Evolutionary conservation across 2,329 filamentous ascomycete genomes (phyloP), one percentile per base, ranked within the genome.

Genomic region (Colletotrichum zoysiae): DNA sequence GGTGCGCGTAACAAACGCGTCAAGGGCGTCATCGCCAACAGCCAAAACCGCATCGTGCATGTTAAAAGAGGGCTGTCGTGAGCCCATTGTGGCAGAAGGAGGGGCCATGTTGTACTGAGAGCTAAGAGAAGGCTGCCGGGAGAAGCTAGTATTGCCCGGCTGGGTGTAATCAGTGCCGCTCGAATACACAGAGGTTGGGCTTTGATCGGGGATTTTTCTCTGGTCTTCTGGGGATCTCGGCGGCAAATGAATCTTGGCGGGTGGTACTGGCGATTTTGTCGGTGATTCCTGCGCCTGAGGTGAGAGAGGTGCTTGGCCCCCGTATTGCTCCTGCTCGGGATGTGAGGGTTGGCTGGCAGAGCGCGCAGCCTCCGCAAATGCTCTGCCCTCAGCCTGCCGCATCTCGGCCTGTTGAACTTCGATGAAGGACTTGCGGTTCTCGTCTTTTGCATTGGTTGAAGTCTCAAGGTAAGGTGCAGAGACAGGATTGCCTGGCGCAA

Each of bases 1-100:
- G 3, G 93, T 92, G 35, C 94, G 91, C 7, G 83, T 79, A 4
- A 90, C 88, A 78, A 97, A 97, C 16, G 91, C 88, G 9, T 87
- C 82, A 61, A 95, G 86, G 0, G 94, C 91, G 67, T 91, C 89
- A 61, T 93, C 90, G 3, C 84, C 84, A n/a, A 87, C 83, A 5
- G 86, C 82, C 66, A 78, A 75, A 14, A 82, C 78, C 0, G 79
- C 81, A 64, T 88, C 86, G 7, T 81, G 81, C 42, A 86, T 72
- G 64, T 80, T 82, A n/a, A 83, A 77, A 5, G 83, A 82, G 5
- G 78, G 75, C 58, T 76, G 81, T 78, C 67, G 61, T 3, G 62
- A 73, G 46, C 77, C 38, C 3, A 65, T 76, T 35, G 79, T 74
- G 16, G 78, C 75, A 66, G 79, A 74, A 53, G 77, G 76, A 42